Conservation (phyloP, 208 protist genomes). For the Lotmaria passim region DNA sequence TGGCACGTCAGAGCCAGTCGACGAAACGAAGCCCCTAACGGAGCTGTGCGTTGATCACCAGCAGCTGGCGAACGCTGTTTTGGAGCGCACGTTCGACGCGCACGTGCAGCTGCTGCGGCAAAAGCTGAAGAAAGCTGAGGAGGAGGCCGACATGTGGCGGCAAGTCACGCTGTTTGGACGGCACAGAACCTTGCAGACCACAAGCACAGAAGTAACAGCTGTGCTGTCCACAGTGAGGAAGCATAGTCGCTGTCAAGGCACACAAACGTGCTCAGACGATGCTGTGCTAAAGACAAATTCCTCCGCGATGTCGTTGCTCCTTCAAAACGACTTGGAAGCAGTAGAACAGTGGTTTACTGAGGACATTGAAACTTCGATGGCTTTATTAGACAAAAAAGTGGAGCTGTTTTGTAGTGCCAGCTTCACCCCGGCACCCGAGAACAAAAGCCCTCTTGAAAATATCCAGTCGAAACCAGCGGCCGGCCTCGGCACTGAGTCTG, state of each 20-base stretch:
- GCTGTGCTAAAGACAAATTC: neutral
- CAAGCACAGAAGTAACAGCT: neutral
- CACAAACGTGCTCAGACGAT: neutral
- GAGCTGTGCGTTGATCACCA: slow-evolving; percentile 24
- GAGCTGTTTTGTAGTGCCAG: neutral
- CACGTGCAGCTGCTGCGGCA: slow-evolving; percentile 25
- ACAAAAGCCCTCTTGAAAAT: neutral
- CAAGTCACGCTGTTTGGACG: slow-evolving; percentile 19
- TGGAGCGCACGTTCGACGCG: slow-evolving; percentile 27
- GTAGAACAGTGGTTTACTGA: neutral
- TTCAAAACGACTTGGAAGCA: neutral
- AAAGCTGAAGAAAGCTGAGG: slow-evolving; percentile 28
- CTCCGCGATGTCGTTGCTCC: no score
- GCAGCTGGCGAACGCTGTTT: slow-evolving; percentile 20
- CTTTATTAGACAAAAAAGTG: neutral
- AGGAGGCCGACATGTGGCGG: slow-evolving; percentile 26
- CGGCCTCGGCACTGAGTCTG: neutral
- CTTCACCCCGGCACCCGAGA: neutral
- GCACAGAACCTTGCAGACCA: neutral
- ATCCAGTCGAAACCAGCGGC: neutral
- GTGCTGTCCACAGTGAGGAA: neutral
- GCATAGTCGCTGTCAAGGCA: neutral
- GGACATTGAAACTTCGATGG: neutral
- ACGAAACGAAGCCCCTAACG: neutral
- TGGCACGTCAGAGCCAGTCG: neutral